phyloP scores from a whole-genome alignment of 176 grass and related monocot genomes.

The Saccharum officinarum region DNA sequence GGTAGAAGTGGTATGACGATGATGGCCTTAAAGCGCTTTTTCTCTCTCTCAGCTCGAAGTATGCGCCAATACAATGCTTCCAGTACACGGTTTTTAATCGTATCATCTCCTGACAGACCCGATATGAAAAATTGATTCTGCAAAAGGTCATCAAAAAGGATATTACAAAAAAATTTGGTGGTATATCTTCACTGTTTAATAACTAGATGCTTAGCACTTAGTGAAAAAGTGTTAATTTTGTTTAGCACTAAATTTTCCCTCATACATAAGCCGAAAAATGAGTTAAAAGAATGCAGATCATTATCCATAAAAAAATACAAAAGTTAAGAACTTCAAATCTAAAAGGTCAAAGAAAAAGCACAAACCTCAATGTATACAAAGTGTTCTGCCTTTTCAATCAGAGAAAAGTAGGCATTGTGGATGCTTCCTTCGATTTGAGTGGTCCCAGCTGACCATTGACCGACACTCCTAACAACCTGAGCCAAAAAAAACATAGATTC shows the following conservation, averaged over 20 bases:
- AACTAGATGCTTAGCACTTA: neutral
- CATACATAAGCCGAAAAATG: constrained; percentile 18
- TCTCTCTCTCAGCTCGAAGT: constrained; percentile 84
- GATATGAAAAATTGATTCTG: constrained; percentile 99
- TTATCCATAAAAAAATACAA: constrained; percentile 7
- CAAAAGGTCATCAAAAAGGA: constrained; percentile 28
- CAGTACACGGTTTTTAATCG: constrained; percentile 91
- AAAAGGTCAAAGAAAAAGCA: neutral
- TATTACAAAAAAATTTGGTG: constrained; percentile 15
- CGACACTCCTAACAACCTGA: constrained; percentile 95
- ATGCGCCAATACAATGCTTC: constrained; percentile 88
- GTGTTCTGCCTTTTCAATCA: constrained; percentile 95
- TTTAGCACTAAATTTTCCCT: constrained; percentile 19
- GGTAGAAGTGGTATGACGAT: constrained; percentile 93
- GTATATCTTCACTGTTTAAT: neutral
- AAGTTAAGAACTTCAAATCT: constrained; percentile 23
- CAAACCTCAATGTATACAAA: constrained; percentile 96
- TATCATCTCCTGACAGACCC: constrained; percentile 90
- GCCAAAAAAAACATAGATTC: constrained; percentile 1
- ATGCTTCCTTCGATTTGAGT: constrained; percentile 98
- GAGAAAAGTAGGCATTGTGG: constrained; percentile 86
- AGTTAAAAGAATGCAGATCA: constrained; percentile 14
- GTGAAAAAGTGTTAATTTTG: neutral
- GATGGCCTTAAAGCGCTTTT: constrained; percentile 76
- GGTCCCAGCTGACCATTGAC: constrained; percentile 97